These are phyloP conservation scores for Solanum chiquidenum DNA, from an alignment of 257 asterid genomes.

Conservation along the genomic window DNA sequence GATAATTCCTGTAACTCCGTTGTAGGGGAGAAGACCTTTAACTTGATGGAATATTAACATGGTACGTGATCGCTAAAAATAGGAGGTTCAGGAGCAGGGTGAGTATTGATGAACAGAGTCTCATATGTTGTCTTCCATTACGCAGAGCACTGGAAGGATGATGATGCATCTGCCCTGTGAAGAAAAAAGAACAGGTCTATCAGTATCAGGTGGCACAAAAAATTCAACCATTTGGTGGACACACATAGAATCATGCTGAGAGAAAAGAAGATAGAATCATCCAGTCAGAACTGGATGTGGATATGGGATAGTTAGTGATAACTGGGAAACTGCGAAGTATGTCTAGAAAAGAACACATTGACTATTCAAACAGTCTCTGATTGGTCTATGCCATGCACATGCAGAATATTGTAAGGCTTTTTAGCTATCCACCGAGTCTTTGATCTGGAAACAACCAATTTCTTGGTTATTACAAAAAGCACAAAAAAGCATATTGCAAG, in stretches of 20 bases:
- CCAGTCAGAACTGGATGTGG: not conserved
- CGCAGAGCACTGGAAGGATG: not conserved
- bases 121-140: not conserved
- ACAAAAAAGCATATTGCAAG: not conserved
- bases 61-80: not conserved
- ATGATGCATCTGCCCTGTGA: not conserved
- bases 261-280: not conserved
- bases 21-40: not conserved
- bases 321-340: not conserved
- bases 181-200: not conserved
- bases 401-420: not conserved
- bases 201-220: not conserved
- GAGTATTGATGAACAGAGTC: not conserved
- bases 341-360: not conserved
- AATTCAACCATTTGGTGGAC: not conserved
- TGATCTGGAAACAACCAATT: not conserved
- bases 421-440: not conserved
- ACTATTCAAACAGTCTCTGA: not conserved
- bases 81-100: not conserved
- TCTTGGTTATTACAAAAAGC: not conserved
- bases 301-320: not conserved
- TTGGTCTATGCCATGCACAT: not conserved
- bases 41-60: not conserved
- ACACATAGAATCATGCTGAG: not conserved
- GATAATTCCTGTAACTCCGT: not conserved